A percentile compares a stretch with the other conserved stretches of the same genome.
Conservation (phyloP, 495 filamentous ascomycete genomes). For the Aspergillus ellipticus region DNA sequence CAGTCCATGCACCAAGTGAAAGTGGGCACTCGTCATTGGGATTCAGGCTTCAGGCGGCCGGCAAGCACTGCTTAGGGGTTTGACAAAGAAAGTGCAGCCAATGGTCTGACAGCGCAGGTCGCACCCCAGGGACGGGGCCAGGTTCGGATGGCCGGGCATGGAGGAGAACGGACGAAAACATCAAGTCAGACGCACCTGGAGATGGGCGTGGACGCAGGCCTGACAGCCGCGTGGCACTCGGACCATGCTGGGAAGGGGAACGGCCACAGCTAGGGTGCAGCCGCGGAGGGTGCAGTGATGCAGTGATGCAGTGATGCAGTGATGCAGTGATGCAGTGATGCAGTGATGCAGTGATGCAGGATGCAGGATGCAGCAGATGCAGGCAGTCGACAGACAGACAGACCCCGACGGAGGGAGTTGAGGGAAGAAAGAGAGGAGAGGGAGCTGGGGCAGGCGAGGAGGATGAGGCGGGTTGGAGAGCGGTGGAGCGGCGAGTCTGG, state of each 20-base stretch:
- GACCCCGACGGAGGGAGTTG: too few species aligned
- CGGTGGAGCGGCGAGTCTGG: not conserved
- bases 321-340: not conserved
- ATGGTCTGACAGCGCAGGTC: too few species aligned
- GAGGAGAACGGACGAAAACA: not conserved
- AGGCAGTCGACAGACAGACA: too few species aligned
- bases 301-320: not conserved
- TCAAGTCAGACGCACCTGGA: slow-evolving; percentile 20
- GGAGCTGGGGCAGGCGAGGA: too few species aligned
- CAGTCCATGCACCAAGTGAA: too few species aligned
- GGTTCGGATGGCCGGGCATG: too few species aligned
- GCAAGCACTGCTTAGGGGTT: too few species aligned
- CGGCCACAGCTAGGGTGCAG: slow-evolving; percentile 10
- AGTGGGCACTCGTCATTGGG: too few species aligned
- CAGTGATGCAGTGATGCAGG: slow-evolving; percentile 3
- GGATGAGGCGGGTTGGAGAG: too few species aligned
- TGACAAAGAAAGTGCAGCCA: too few species aligned
- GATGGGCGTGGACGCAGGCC: slow-evolving; percentile 24
- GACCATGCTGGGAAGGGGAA: slow-evolving; percentile 31
- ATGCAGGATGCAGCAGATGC: not conserved
- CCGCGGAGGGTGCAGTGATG: slow-evolving; percentile 2
- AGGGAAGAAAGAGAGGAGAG: too few species aligned
- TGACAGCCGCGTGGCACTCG: slow-evolving; percentile 41
- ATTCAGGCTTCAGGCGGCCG: too few species aligned
- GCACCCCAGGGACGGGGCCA: not conserved